Percentiles rank a stretch among this genome's conserved stretches.
These are phyloP conservation scores for Pleurotus tuber-regium DNA, from an alignment of 768 basidiomycete genomes.

Conservation along the genomic window DNA sequence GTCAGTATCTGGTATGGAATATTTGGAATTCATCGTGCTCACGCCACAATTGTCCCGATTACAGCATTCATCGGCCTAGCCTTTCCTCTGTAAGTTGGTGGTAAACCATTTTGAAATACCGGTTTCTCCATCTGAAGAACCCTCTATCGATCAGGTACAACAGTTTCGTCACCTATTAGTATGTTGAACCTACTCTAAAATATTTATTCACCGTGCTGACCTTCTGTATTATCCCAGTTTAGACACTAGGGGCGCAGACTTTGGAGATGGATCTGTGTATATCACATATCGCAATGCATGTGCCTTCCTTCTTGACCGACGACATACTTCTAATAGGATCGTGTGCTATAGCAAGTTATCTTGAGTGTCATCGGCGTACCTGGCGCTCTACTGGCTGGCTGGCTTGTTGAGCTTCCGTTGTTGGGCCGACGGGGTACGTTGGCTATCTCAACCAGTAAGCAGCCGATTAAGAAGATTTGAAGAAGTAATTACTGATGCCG, in stretches of 20 bases:
- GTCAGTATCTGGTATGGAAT: slow-evolving; percentile 21
- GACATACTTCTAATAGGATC: slow-evolving; percentile 4
- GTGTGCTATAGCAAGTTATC: slow-evolving; percentile 45
- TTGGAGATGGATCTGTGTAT: slow-evolving; percentile 51
- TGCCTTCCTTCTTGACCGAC: slow-evolving; percentile 9
- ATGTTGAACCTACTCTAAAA: slow-evolving; percentile 15
- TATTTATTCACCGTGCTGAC: neutral
- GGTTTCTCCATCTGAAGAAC: slow-evolving; percentile 29
- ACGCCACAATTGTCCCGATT: slow-evolving; percentile 37
- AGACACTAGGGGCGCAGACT: slow-evolving; percentile 43
- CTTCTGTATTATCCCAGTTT: slow-evolving; percentile 30
- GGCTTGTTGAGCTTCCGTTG: slow-evolving; percentile 46
- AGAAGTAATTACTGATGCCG: too few species aligned
- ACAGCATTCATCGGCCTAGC: slow-evolving; percentile 75
- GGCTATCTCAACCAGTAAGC: slow-evolving; percentile 39
- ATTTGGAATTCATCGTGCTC: neutral
- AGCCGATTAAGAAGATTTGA: too few species aligned
- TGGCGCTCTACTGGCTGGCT: slow-evolving; percentile 54
- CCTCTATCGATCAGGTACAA: slow-evolving; percentile 34
- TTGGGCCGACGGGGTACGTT: slow-evolving; percentile 56
- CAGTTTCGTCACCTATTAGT: slow-evolving; percentile 56
- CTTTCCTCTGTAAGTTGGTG: slow-evolving; percentile 59
- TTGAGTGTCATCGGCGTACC: slow-evolving; percentile 56
- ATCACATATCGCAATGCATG: slow-evolving; percentile 53
- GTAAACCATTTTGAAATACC: slow-evolving; percentile 35